A percentile compares a stretch with the other conserved stretches of the same genome.
phyloP scores from a whole-genome alignment of 176 grass and related monocot genomes.

The Carex parvula region DNA sequence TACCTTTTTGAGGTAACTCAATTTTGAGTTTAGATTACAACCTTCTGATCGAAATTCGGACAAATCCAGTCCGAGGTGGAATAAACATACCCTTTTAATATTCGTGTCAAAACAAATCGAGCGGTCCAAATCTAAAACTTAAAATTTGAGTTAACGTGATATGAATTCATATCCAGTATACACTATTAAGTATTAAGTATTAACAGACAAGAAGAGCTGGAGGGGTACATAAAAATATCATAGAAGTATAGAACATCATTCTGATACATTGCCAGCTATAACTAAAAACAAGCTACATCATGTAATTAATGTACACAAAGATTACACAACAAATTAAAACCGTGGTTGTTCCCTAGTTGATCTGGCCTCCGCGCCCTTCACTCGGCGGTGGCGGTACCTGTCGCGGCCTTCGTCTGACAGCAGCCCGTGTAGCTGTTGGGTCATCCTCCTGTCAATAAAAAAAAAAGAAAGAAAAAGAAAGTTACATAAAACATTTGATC shows the following conservation, averaged over 20 bases:
- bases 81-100: no score
- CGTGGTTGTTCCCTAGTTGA: constrained; percentile 15
- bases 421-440: not conserved
- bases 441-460: not conserved
- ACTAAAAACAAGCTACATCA: not conserved
- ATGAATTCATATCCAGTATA: no score
- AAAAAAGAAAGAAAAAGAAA: not conserved
- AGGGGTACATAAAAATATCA: not conserved
- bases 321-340: constrained; percentile 21
- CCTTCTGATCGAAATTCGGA: no score
- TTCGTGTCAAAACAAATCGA: no score
- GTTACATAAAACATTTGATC: no score
- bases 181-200: no score
- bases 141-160: no score
- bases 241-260: not conserved
- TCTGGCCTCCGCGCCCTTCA: constrained; percentile 33
- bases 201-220: not conserved
- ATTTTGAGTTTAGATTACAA: no score
- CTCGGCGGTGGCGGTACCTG: not conserved
- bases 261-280: not conserved
- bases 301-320: not conserved
- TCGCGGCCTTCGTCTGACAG: constrained; percentile 15
- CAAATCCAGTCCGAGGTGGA: no score
- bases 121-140: no score
- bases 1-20: no score